Conservation (phyloP, 2,329 filamentous ascomycete species). For the Elsinoe perseae region DNA sequence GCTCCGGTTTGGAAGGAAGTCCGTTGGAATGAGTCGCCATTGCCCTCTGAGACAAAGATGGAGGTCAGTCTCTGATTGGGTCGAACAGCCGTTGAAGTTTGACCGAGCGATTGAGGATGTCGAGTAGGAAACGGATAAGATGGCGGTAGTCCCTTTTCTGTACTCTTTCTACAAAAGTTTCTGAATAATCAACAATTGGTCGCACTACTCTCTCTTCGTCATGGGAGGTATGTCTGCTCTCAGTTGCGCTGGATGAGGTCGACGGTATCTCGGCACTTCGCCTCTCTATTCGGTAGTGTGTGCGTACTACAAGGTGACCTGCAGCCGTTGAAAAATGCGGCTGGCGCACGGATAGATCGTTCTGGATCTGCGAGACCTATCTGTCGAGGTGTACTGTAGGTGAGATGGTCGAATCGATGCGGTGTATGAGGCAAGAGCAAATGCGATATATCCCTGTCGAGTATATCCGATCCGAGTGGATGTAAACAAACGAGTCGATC, state of each 20-base stretch:
- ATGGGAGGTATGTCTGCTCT: not conserved
- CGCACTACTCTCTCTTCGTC: not conserved
- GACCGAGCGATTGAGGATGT: not conserved
- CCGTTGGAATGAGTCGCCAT: conserved; percentile 6
- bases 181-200: not conserved
- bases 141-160: not conserved
- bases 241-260: not conserved
- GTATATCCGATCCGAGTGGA: not conserved
- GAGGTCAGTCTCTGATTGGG: not conserved
- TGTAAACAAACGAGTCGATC: conserved; percentile 9
- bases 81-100: conserved; percentile 2
- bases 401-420: not conserved
- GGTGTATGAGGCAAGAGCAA: not conserved
- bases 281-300: not conserved
- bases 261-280: not conserved
- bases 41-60: conserved; percentile 6
- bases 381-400: not conserved
- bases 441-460: not conserved
- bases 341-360: not conserved
- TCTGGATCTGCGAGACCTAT: not conserved
- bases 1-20: conserved; percentile 15
- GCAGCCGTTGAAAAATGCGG: conserved; percentile 11
- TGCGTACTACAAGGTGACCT: not conserved
- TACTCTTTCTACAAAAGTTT: not conserved
- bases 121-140: conserved; percentile 11